These are phyloP conservation scores for Dryas integrifolia DNA, from an alignment of 331 rosid genomes.

Conservation along the genomic window DNA sequence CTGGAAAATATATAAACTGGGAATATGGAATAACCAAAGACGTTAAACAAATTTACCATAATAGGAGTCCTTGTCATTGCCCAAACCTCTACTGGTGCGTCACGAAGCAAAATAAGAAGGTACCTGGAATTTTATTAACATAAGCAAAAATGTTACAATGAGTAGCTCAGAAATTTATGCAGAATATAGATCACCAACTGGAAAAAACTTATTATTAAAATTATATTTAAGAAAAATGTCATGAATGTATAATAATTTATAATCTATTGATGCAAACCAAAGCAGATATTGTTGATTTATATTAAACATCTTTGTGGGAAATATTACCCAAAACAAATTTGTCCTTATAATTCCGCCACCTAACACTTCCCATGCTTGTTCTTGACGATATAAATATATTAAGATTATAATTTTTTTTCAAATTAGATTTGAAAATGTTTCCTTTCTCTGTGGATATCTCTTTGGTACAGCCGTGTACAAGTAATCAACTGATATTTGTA, in stretches of 20 bases:
- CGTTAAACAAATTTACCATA: slow-evolving; percentile 55
- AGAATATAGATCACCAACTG: not conserved
- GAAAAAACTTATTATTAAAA: not conserved
- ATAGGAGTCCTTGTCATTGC: slow-evolving; percentile 97
- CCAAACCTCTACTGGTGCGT: slow-evolving; percentile 99
- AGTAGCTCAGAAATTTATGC: not conserved
- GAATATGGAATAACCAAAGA: slow-evolving; percentile 23
- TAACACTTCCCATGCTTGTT: too few species aligned
- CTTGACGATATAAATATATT: too few species aligned
- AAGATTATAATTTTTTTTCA: too few species aligned
- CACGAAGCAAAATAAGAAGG: slow-evolving; percentile 91
- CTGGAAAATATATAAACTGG: not conserved
- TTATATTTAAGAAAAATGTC: not conserved
- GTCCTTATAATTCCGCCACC: too few species aligned
- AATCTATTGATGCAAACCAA: not conserved
- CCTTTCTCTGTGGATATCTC: not conserved
- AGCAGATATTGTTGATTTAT: not conserved
- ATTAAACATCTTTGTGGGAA: not conserved
- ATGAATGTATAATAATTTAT: not conserved
- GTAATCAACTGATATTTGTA: too few species aligned
- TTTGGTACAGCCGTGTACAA: too few species aligned
- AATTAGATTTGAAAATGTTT: not conserved
- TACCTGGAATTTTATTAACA: slow-evolving; percentile 58
- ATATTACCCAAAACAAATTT: not conserved
- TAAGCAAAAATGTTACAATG: slow-evolving; percentile 17